phyloP scores from a whole-genome alignment of 2,329 filamentous ascomycete genomes.

The Cordyceps javanica region DNA sequence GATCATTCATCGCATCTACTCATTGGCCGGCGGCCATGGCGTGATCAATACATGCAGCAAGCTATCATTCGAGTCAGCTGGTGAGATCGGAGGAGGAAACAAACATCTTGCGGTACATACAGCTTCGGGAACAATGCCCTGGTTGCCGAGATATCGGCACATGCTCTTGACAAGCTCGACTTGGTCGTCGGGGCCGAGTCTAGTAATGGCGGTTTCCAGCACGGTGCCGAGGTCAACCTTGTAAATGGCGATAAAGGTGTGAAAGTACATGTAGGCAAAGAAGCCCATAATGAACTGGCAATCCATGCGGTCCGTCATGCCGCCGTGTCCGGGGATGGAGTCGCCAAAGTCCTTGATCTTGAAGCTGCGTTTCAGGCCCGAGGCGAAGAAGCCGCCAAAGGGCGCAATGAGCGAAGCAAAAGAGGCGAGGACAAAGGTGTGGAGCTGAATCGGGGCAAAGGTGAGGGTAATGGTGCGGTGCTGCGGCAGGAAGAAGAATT shows the following conservation, averaged over 20 bases:
- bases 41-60: conserved; percentile 12
- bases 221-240: conserved; percentile 80
- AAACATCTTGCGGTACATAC: conserved; percentile 20
- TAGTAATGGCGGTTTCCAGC: conserved; percentile 85
- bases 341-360: conserved; percentile 99
- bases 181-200: conserved; percentile 82
- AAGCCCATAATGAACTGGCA: conserved; percentile 99
- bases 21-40: conserved; percentile 11
- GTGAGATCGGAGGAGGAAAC: too few species aligned
- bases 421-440: conserved; percentile 81
- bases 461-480: conserved; percentile 57
- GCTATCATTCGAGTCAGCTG: neutral
- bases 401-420: conserved; percentile 96
- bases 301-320: conserved; percentile 98
- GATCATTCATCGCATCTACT: conserved; percentile 5
- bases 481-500: conserved; percentile 65
- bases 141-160: conserved; percentile 58
- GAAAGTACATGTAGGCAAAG: conserved; percentile 97
- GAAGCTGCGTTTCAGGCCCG: conserved; percentile 94
- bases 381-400: conserved; percentile 97
- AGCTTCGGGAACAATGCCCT: conserved; percentile 39
- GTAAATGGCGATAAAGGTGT: conserved; percentile 89
- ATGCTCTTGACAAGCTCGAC: conserved; percentile 68
- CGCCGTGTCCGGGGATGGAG: conserved; percentile 93
- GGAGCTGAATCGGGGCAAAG: conserved; percentile 85